A percentile compares a stretch with the other conserved stretches of the same genome.
Conservation (phyloP, 345 rosid species). For the Noccaea caerulescens region DNA sequence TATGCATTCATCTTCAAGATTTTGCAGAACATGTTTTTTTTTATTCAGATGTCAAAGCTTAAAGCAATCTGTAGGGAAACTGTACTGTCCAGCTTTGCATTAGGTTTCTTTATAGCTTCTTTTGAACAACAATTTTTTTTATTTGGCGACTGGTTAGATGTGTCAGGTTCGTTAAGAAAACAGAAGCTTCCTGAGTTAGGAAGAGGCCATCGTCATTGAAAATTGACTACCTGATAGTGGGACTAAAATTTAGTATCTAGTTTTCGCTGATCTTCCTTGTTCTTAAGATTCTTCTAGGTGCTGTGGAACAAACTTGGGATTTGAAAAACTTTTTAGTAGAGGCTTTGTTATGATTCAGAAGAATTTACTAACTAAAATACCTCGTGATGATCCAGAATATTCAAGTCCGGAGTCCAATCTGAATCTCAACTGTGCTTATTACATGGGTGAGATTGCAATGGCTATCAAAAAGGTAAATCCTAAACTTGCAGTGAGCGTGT, state of each 20-base stretch:
- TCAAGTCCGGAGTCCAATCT: constrained; percentile 93
- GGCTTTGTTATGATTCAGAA: constrained; percentile 17
- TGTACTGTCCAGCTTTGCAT: constrained; percentile 1
- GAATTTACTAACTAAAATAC: constrained; percentile 33
- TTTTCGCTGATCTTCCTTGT: constrained; percentile 1
- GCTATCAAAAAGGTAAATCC: constrained; percentile 78
- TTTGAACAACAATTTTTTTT: not conserved
- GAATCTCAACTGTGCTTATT: constrained; percentile 72
- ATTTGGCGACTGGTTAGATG: constrained; percentile 16
- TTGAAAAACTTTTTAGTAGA: constrained; percentile 11
- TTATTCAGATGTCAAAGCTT: constrained; percentile 18
- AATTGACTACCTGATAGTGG: not conserved
- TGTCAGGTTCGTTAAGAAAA: not conserved
- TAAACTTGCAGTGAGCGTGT: constrained; percentile 15
- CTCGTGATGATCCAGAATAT: constrained; percentile 57
- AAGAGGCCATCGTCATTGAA: constrained; percentile 3
- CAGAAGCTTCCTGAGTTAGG: constrained; percentile 17
- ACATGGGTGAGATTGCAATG: constrained; percentile 96
- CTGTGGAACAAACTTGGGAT: constrained; percentile 19
- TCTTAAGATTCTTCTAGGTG: constrained; percentile 26
- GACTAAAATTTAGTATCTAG: constrained; percentile 12
- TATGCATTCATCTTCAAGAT: not conserved
- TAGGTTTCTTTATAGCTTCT: not conserved
- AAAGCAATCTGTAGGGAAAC: constrained; percentile 5
- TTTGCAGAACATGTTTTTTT: constrained; percentile 17